Base-by-base conservation (phyloP, 2,329 filamentous ascomycete genomes). In the Botryotinia narcissicola region DNA sequence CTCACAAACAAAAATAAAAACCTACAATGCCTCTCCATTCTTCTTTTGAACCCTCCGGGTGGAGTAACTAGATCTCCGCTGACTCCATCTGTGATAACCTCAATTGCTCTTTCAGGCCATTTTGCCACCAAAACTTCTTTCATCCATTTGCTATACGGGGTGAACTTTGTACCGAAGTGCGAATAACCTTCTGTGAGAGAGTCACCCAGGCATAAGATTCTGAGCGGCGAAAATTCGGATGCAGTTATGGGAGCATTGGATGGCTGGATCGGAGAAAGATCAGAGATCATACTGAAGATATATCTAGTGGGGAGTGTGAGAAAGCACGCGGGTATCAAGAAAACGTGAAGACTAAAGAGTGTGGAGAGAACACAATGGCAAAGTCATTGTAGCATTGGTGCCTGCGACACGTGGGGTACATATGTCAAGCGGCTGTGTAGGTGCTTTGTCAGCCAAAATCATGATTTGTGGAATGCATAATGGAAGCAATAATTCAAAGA, bases 171-270 rank as follows among this genome's bases (percentile, higher is more conserved):
- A n/a, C 88, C 88, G 69, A 77, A 82, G 72, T 75, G 72, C 42
- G 84, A 83, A 80, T 84, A 91, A 63, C 90, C 90, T 35, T 84
- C 84, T 14, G 90, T 91, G 42, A 92, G 85, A 42, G 71, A 74
- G 61, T 77, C 78, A 44, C 78, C 78, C 64, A 80, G 77, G 60
- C 76, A 78, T 51, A 79, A 75, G 42, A 79, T 78, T 3, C 69
- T 72, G 25, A 80, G 77, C 81, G 1, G 57, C n/a, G 74, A 25
- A 48, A 70, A 18, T 20, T 67, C 51, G 48, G 29, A 48, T 32
- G 46, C n/a, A 8, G 46, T 46, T 12, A 46, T 51, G n/a, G 48
- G 25, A 20, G 18, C n/a, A 14, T 42, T 6, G 9, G 35, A 22
- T 32, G 48, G 66, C 18, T 44, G 35, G 40, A 25, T 7, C 57